Base-by-base conservation (phyloP, 306 rosid species). In the apple (Malus domestica) region DNA sequence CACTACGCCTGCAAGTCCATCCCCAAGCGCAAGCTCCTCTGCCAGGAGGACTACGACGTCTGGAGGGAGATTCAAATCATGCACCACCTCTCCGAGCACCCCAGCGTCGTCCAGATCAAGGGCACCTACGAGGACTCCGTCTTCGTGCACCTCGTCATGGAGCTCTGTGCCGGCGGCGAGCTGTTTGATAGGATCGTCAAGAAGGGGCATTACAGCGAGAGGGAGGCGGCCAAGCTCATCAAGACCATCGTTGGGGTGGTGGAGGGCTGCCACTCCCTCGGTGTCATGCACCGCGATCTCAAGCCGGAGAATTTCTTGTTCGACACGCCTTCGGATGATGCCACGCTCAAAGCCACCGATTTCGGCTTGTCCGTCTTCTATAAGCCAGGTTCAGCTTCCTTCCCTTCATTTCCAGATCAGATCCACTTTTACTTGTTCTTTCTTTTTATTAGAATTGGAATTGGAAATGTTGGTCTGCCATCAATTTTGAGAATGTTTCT, bases 21-120 rank as follows among this genome's bases (percentile, higher is more conserved):
- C 81, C 97, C 97, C 3, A 93, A 93, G 84, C 86, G 96, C 5
- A 93, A 93, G 89, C 91, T 93, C 16, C 12, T 87, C 44, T 90
- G 90, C 75, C 78, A 73, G 16, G 97, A 90, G 38, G 96, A 93
- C 60, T 93, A 87, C 69, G 97, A 93, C 38, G 97, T 93, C 38
- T 93, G 97, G 96, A 83, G 97, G 60, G 97, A 93, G 94, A 87
- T 93, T 85, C 94, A 93, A 84, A 93, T 93, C 86, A 93, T 93
- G 98, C 98, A 90, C 65, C 98, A 93, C 74, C 78, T 93, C 23
- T 90, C 94, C 0, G 98, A 88, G 67, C 92, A 93, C 32, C 84
- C 90, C 4, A 76, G 79, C 83, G 91, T 93, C 66, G 98, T 93
- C 54, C 91, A 74, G 64, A 93, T 93, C 67, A 86, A 87, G 51